phyloP scores from a whole-genome alignment of 495 filamentous ascomycete genomes.

The Trichoderma asperelloides region DNA sequence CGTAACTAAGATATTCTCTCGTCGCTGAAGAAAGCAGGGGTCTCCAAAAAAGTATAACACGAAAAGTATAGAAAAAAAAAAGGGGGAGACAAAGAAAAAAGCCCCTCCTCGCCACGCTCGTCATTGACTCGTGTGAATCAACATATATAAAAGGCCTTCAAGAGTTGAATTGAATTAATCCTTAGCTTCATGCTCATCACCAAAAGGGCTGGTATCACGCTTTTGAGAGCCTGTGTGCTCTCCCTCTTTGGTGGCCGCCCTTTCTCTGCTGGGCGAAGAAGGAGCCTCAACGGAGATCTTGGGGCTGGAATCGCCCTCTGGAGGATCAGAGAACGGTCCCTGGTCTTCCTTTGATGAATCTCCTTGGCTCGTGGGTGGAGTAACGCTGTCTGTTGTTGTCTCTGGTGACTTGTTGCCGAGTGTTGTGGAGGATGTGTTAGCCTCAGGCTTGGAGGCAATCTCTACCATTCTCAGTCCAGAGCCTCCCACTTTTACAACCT shows the following conservation, averaged over 20 bases:
- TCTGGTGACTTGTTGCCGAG: slow-evolving; percentile 21
- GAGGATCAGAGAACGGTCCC: slow-evolving; percentile 49
- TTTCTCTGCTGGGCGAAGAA: neutral
- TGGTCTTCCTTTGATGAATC: slow-evolving; percentile 13
- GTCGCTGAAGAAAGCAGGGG: neutral
- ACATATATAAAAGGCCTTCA: slow-evolving; percentile 10
- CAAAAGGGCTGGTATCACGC: slow-evolving; percentile 42
- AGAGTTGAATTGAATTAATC: slow-evolving; percentile 18
- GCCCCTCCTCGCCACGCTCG: neutral
- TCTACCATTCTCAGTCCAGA: slow-evolving; percentile 33
- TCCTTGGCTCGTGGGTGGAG: slow-evolving; percentile 13
- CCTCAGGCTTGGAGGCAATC: slow-evolving; percentile 11
- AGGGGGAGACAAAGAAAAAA: neutral
- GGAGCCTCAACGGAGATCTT: neutral
- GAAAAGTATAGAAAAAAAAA: slow-evolving; percentile 7
- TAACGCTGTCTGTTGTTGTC: neutral
- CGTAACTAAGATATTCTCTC: slow-evolving; percentile 2
- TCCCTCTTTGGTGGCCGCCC: neutral
- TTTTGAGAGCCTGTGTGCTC: slow-evolving; percentile 15
- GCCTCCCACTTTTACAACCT: slow-evolving; percentile 45
- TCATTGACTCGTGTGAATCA: neutral
- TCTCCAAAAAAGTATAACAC: neutral
- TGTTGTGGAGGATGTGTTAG: slow-evolving; percentile 6
- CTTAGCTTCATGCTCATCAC: slow-evolving; percentile 45
- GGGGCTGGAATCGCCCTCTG: slow-evolving; percentile 3